phyloP scores from a whole-genome alignment of 1,139 yeast species.

The Kodamaea derodonti region DNA sequence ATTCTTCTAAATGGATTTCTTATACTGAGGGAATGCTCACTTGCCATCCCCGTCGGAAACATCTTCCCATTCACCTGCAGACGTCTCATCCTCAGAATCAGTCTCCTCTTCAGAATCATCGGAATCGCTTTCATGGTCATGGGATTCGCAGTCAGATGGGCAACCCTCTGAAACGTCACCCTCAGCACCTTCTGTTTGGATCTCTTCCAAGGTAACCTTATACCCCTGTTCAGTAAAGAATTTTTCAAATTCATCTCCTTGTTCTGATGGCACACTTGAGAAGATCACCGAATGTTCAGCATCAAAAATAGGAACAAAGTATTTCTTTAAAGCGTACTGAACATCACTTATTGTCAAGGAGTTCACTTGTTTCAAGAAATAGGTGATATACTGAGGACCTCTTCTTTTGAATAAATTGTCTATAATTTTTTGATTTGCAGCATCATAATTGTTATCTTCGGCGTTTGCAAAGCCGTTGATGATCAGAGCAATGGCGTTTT shows the following conservation, averaged over 20 bases:
- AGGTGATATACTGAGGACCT: conserved; percentile 53
- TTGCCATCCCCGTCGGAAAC: conserved; percentile 2
- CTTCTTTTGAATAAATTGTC: conserved; percentile 66
- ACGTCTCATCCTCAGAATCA: conserved; percentile 5
- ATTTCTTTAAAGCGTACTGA: conserved; percentile 50
- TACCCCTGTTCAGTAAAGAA: conserved; percentile 59
- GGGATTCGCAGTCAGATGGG: conserved; percentile 8
- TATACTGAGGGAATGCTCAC: too few relatives aligned
- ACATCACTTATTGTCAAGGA: conserved; percentile 57
- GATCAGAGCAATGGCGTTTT: conserved; percentile 72
- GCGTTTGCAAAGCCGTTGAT: conserved; percentile 67
- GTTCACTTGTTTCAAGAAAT: conserved; percentile 47
- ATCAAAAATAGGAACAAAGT: conserved; percentile 61
- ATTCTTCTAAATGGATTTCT: too few relatives aligned
- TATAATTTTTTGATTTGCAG: conserved; percentile 63
- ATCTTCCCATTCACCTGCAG: conserved; percentile 1
- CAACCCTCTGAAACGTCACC: conserved; percentile 6
- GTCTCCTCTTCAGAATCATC: conserved; percentile 8
- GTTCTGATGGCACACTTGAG: conserved; percentile 70
- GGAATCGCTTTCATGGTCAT: conserved; percentile 4
- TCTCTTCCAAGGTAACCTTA: conserved; percentile 53
- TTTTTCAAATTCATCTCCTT: conserved; percentile 42
- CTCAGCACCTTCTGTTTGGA: conserved; percentile 24
- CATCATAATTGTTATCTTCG: conserved; percentile 56
- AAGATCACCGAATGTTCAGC: conserved; percentile 56